Evolutionary conservation across 495 filamentous ascomycete species (phyloP).

Genomic region (Echria macrotheca): DNA sequence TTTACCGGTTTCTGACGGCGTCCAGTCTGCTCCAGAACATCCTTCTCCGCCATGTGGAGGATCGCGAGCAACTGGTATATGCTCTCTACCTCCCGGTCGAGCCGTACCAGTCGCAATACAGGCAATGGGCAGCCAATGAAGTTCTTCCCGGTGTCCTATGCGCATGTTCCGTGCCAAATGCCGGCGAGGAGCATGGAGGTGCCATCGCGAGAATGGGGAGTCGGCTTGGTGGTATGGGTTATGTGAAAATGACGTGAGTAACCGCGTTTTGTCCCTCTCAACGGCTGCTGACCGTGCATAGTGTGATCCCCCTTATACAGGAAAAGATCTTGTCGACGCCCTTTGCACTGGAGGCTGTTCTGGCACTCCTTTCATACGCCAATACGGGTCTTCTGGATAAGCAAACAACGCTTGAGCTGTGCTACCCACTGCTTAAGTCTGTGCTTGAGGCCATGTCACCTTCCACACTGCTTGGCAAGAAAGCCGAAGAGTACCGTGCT

Average conservation of each 20-base stretch:
- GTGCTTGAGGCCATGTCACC: neutral
- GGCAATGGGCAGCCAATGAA: constrained; percentile 8
- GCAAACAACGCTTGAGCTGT: neutral
- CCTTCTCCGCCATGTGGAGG: neutral
- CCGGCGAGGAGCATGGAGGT: neutral
- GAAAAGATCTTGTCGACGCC: neutral
- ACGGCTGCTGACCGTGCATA: neutral
- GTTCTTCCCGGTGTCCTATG: constrained; percentile 4
- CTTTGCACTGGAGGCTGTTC: constrained; percentile 8
- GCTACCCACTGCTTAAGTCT: constrained; percentile 6
- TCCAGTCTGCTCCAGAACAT: no score
- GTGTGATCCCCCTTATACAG: constrained; percentile 5
- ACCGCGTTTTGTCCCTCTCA: neutral
- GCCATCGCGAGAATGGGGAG: constrained; percentile 9
- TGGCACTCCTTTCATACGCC: neutral
- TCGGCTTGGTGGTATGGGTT: constrained; percentile 5
- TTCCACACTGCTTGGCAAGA: neutral
- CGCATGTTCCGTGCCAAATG: neutral
- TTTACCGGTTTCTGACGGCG: no score
- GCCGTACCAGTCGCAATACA: neutral
- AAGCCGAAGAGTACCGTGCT: no score
- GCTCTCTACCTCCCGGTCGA: neutral
- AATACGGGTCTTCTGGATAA: neutral
- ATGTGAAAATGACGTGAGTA: constrained; percentile 8
- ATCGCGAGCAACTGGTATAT: neutral